Evolutionary conservation across 345 rosid genomes (phyloP), one percentile per base, ranked within the genome.

Genomic region (Streptanthus diversifolius): DNA sequence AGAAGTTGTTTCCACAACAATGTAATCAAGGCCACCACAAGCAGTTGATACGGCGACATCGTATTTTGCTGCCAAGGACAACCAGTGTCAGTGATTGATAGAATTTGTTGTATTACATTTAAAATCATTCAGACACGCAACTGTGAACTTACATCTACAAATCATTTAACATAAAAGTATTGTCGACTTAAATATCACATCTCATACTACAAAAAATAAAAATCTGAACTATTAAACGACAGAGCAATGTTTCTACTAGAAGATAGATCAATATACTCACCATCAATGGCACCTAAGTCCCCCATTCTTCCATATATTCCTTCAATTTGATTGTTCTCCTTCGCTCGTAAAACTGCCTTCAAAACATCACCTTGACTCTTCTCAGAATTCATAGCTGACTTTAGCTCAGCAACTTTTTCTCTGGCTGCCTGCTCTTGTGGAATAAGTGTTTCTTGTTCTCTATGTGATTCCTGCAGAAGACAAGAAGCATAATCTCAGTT

Each of bases 291-390:
- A 65, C 97, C 99, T 80, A 91, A 84, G 82, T 95, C 96, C 14
- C 99, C 99, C 99, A 95, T 85, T 66, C 97, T 85, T 49, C 99
- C 99, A 77, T 89, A 81, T 68, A 95, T 91, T 74, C 99, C 99
- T 73, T 82, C 89, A 76, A 95, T 91, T 82, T 80, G 82, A 67
- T 84, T 87, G 22, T 85, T 87, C 78, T 90, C 90, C 77, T 87
- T 95, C 30, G 95, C 97, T 64, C 83, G 84, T 81, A 91, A 75
- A 68, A 95, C 83, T 68, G 95, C 99, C 81, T 86, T 91, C 74
- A 95, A 68, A 79, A 95, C 93, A 67, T 92, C 86, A 68, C 96
- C 96, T 78, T 91, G 96, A 83, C 93, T 91, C 82, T 78, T 91
- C 81, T 95, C 99, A 44, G 93, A 87, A 73, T 86, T 92, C 84